Conservation (phyloP, 2,329 filamentous ascomycete species). For the Cryphonectria naterciae region DNA sequence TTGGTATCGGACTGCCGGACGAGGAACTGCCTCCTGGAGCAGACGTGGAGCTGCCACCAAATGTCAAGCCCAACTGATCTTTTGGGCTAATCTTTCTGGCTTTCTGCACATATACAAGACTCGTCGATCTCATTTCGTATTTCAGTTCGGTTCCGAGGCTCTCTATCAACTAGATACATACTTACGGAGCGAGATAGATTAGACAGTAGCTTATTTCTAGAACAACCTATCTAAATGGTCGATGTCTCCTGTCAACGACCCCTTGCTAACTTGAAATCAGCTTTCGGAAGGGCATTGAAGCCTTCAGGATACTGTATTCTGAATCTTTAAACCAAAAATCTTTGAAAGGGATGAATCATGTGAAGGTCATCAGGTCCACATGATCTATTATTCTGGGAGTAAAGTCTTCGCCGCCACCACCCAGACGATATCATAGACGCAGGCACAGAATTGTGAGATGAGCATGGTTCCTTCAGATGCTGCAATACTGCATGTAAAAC, state of each 20-base stretch:
- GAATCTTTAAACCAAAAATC: not conserved
- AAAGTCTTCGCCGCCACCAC: not conserved
- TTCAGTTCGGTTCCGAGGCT: not conserved
- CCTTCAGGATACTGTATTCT: too few relatives aligned
- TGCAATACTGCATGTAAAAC: not conserved
- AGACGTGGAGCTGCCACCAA: constrained; percentile 19
- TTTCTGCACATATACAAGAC: not conserved
- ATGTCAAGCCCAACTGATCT: constrained; percentile 23
- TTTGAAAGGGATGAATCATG: too few relatives aligned
- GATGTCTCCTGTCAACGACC: not conserved
- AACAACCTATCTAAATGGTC: not conserved
- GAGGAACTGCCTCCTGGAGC: constrained; percentile 26
- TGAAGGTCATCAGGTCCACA: too few relatives aligned
- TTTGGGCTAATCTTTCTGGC: not conserved
- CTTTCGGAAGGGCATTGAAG: too few relatives aligned
- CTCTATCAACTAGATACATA: not conserved
- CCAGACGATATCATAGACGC: not conserved
- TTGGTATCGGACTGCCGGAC: constrained; percentile 38
- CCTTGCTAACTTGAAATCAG: too few relatives aligned
- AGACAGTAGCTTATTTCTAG: not conserved
- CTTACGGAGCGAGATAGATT: not conserved
- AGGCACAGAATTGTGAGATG: not conserved
- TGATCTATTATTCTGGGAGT: too few relatives aligned
- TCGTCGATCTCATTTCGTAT: too few relatives aligned
- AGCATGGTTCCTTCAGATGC: not conserved